Evolutionary conservation across 139 green algal genomes (phyloP), one percentile per base, ranked within the genome.

Genomic region (Volvox africanus): DNA sequence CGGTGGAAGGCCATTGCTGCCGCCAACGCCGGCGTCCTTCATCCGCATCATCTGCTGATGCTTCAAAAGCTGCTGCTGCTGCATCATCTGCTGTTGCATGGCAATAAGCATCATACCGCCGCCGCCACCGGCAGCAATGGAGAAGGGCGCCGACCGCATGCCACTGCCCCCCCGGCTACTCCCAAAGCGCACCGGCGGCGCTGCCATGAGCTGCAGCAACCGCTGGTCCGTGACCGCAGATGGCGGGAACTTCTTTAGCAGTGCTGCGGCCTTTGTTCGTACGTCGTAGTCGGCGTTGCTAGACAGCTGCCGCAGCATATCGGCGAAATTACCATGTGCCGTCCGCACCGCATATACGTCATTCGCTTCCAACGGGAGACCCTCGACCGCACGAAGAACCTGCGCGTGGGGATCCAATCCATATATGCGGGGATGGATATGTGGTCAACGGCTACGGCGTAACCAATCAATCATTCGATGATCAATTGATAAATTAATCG

Each of bases 301-400:
- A 2, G 92, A 89, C 79, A 98, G 93, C 36, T 92, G 89, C 21
- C 93, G 84, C 73, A 99, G 94, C 44, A 97, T 83, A 89, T 98
- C 94, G 26, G 93, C 95, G 91, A 99, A 98, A 22, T 95, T 97
- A 87, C 97, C 97, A 69, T 98, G 96, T 16, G 96, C 96, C n/a
- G 93, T 95, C 71, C 94, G 92, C 12, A 92, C 94, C 20, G 89
- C 71, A 91, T 97, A 95, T 61, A 98, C 65, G 65, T 97, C 96
- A 33, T 97, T 93, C 16, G 94, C 86, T 0, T 91, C 94, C 11
- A 98, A 84, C 3, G 97, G 97, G 80, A 98, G 95, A 26, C 75
- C 37, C 86, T 97, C 95, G 26, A 97, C 93, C 61, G 93, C 94
- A 0, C 93, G 91, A 24, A 96, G 91, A 35, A 97, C 92, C 93